These are phyloP conservation scores for Coniochaeta pulveracea DNA, from an alignment of 2,329 filamentous ascomycete genomes.

Conservation along the genomic window DNA sequence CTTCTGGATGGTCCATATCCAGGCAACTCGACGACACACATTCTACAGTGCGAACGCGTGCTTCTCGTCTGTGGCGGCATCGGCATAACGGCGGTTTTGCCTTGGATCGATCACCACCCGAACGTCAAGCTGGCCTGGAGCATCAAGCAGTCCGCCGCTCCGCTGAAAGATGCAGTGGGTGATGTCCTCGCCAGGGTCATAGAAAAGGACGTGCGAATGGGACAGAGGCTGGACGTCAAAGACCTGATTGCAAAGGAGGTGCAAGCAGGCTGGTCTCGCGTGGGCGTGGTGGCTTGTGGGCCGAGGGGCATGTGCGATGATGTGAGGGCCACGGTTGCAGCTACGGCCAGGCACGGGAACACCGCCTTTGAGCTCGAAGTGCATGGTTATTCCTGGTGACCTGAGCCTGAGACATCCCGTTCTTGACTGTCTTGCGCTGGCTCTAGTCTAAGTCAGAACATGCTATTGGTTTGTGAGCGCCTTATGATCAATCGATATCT, in stretches of 20 bases:
- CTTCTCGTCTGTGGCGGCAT: conserved; percentile 34
- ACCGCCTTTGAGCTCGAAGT: conserved; percentile 11
- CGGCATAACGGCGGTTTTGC: conserved; percentile 32
- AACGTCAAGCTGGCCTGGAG: conserved; percentile 27
- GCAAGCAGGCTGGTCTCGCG: conserved; percentile 14
- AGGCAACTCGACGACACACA: conserved; percentile 13
- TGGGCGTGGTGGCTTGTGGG: conserved; percentile 29
- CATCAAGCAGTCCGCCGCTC: conserved; percentile 14
- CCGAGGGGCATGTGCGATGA: conserved; percentile 27
- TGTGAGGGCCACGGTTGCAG: conserved; percentile 19
- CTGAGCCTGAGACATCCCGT: too few relatives aligned
- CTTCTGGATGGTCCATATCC: conserved; percentile 28
- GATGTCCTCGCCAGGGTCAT: conserved; percentile 11
- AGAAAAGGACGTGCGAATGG: conserved; percentile 24
- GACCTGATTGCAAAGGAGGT: conserved; percentile 19
- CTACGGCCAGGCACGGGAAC: conserved; percentile 3
- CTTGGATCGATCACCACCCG: conserved; percentile 18
- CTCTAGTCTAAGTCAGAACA: too few relatives aligned
- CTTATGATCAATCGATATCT: too few relatives aligned
- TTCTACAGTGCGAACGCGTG: conserved; percentile 22
- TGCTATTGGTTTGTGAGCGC: too few relatives aligned
- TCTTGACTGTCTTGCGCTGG: too few relatives aligned
- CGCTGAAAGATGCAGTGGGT: conserved; percentile 19
- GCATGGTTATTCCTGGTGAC: conserved; percentile 8
- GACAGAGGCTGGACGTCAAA: conserved; percentile 20